A percentile compares a stretch with the other conserved stretches of the same genome.
These are phyloP conservation scores for Oxyria digyna DNA, from an alignment of 148 eudicot genomes.

Conservation along the genomic window DNA sequence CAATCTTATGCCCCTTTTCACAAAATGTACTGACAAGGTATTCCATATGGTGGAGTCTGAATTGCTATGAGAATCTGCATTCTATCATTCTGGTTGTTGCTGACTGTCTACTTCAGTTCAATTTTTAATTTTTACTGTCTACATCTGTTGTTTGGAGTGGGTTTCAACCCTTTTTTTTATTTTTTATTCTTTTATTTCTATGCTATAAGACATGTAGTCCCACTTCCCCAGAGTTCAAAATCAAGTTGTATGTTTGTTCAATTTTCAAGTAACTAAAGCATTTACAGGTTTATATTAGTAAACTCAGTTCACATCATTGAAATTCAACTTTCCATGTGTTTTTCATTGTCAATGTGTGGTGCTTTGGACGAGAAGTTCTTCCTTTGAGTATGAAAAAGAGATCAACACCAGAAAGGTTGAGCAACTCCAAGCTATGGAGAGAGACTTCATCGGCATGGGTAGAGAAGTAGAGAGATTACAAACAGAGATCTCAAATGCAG, in stretches of 20 bases:
- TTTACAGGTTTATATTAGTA: not conserved
- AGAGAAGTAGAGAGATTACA: conserved; percentile 54
- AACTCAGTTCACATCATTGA: not conserved
- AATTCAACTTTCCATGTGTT: not conserved
- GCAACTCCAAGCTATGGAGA: conserved; percentile 60
- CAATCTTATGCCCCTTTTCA: not conserved
- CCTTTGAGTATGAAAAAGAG: conserved; percentile 61
- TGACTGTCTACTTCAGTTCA: not conserved
- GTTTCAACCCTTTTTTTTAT: not conserved
- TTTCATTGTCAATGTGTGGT: conserved; percentile 11
- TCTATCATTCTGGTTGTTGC: not conserved
- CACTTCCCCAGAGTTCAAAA: not conserved
- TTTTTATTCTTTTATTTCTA: not conserved
- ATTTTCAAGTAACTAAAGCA: not conserved
- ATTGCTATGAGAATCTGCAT: not conserved
- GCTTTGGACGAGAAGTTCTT: conserved; percentile 24
- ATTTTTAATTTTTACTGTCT: no score
- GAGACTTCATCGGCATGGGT: conserved; percentile 43
- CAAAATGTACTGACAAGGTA: not conserved
- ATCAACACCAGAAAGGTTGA: conserved; percentile 53
- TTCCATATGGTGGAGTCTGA: not conserved
- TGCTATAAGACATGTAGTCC: not conserved
- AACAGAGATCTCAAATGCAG: conserved; percentile 42
- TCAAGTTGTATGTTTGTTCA: not conserved
- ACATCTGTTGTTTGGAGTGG: no score